Conservation (phyloP, 306 rosid species). For the Acmispon strigosus region DNA sequence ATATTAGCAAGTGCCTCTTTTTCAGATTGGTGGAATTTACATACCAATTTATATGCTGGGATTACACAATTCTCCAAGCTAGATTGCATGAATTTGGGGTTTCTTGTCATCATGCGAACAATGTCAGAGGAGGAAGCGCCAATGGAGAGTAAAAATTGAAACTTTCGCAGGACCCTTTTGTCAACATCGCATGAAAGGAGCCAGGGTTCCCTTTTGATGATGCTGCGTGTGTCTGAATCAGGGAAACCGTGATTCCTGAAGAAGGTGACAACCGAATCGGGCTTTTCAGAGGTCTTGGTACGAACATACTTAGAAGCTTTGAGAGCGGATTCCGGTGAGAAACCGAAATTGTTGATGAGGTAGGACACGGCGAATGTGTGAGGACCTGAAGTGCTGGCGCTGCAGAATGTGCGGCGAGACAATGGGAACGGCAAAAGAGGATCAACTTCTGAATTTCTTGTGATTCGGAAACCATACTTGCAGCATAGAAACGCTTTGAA, state of each 20-base stretch:
- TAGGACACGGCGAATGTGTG: slow-evolving; percentile 17
- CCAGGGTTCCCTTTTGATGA: not conserved
- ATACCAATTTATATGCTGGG: not conserved
- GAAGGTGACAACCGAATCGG: not conserved
- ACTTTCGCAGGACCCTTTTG: slow-evolving; percentile 10
- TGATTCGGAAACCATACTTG: not conserved
- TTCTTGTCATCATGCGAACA: not conserved
- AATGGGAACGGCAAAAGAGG: not conserved
- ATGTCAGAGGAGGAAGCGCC: slow-evolving; percentile 17
- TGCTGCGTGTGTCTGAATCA: not conserved
- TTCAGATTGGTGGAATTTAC: not conserved
- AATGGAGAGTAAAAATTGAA: slow-evolving; percentile 18
- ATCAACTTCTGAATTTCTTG: not conserved
- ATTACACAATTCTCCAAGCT: slow-evolving; percentile 4
- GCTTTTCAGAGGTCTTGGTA: not conserved
- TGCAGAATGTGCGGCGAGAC: not conserved
- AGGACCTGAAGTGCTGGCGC: not conserved
- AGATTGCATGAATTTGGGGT: not conserved
- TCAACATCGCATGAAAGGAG: not conserved
- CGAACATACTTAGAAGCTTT: slow-evolving; percentile 8
- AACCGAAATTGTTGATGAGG: slow-evolving; percentile 25
- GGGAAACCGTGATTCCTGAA: slow-evolving; percentile 3
- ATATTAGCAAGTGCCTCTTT: not conserved
- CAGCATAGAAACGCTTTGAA: not conserved
- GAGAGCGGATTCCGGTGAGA: slow-evolving; percentile 27